These are phyloP conservation scores for Azolla pinnata DNA, from an alignment of 75 land plant species.

Conservation along the genomic window DNA sequence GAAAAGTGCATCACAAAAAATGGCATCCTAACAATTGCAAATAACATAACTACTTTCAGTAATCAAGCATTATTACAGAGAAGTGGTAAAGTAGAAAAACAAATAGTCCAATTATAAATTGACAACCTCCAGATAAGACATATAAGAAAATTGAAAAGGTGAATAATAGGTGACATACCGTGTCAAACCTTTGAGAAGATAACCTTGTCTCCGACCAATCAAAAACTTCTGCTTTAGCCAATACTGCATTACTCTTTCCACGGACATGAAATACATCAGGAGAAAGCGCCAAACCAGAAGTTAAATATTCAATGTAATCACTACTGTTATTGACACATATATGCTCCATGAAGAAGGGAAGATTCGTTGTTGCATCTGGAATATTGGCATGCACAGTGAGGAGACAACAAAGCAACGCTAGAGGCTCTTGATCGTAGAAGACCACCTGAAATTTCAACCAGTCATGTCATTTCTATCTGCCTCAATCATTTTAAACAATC, in stretches of 20 bases:
- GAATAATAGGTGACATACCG: too few relatives aligned
- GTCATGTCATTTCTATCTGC: too few relatives aligned
- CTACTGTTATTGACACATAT: background rate
- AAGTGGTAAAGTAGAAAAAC: too few relatives aligned
- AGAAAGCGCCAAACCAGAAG: background rate
- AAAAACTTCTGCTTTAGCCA: constrained; percentile 1
- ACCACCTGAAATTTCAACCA: constrained; percentile 2
- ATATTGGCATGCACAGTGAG: background rate
- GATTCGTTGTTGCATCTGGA: constrained; percentile 4
- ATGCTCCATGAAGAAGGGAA: background rate
- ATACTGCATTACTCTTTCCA: background rate
- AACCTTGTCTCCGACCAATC: background rate
- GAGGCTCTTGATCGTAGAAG: constrained; percentile 3
- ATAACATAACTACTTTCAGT: too few relatives aligned
- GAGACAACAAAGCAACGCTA: background rate
- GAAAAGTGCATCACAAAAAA: too few relatives aligned
- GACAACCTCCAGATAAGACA: too few relatives aligned
- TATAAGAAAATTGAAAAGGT: too few relatives aligned
- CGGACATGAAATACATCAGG: background rate
- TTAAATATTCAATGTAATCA: background rate
- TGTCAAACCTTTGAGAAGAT: background rate
- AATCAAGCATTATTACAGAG: too few relatives aligned
- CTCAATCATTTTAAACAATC: too few relatives aligned
- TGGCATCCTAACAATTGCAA: too few relatives aligned
- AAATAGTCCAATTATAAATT: too few relatives aligned